Base-by-base conservation (phyloP, 208 protist species). In the Trypanosoma congolense region DNA sequence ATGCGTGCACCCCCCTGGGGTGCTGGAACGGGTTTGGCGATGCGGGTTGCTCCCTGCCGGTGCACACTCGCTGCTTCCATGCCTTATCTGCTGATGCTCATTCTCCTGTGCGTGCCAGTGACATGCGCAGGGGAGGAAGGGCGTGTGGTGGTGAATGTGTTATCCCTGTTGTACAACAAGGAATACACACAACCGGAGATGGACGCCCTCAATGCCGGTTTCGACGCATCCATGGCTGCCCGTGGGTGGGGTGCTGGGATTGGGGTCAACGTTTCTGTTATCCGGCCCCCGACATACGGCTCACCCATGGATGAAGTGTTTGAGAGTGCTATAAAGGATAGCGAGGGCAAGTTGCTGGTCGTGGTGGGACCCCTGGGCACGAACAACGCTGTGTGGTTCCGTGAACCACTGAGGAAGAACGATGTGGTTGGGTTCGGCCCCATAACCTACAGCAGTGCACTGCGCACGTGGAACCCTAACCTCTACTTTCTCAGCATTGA, bases 401-500 rank as follows among this genome's bases (percentile, higher is more conserved):
- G 35, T n/a, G 36, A 36, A n/a, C 30, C 42, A 1, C 26, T 66
- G 25, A 18, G 33, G 9, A 43, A 61, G 21, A 66, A 70, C 24
- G 24, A 65, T 18, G 36, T 83, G 12, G 49, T 70, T 18, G 30
- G 49, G 10, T 19, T 83, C 0, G 49, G 38, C 1, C 76, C 76
- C 9, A 71, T 67, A 44, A 76, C 64, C 22, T 60, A 61, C 18
- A 63, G 58, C 6, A 61, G 49, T 14, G 26, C 28, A 1, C 43
- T 70, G 46, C 69, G 70, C 1, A 0, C n/a, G 2, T 85, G 62
- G 58, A 65, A 55, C 4, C 21, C 12, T 18, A 38, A 72, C 19
- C 12, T 64, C 38, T 69, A 68, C 46, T 85, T 68, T 49, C 67
- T 58, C 16, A 56, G 70, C 10, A 57, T 60, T 4, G 65, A 72